Conservation (phyloP, 2,329 filamentous ascomycete genomes). For the Stachybotrys chartarum region DNA sequence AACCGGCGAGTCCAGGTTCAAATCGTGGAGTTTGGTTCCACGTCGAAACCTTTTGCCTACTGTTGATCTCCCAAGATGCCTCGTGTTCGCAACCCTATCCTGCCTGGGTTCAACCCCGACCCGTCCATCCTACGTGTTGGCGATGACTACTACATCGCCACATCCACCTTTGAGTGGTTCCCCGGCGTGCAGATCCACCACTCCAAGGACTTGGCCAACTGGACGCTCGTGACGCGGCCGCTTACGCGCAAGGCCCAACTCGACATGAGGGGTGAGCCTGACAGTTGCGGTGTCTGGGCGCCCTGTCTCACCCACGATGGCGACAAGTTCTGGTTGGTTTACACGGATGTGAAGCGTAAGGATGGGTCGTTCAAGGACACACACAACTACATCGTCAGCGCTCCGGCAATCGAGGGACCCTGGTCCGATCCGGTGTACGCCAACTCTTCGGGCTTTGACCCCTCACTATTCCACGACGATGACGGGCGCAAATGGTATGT, state of each 20-base stretch:
- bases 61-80: slow-evolving; percentile 28
- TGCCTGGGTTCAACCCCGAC: slow-evolving; percentile 50
- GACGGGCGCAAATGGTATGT: slow-evolving; percentile 45
- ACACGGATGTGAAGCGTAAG: slow-evolving; percentile 60
- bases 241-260: slow-evolving; percentile 42
- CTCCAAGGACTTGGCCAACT: slow-evolving; percentile 45
- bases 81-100: slow-evolving; percentile 43
- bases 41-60: no score
- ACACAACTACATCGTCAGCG: slow-evolving; percentile 55
- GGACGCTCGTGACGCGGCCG: slow-evolving; percentile 39
- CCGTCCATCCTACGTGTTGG: slow-evolving; percentile 46
- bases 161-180: slow-evolving; percentile 49
- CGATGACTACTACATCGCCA: slow-evolving; percentile 48
- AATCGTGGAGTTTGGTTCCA: not conserved
- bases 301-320: slow-evolving; percentile 57
- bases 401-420: slow-evolving; percentile 45
- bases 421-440: slow-evolving; percentile 55
- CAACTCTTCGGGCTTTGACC: slow-evolving; percentile 58
- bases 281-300: slow-evolving; percentile 57
- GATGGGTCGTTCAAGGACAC: slow-evolving; percentile 59
- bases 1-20: not conserved
- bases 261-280: slow-evolving; percentile 51
- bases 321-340: slow-evolving; percentile 54
- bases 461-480: slow-evolving; percentile 51
- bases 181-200: slow-evolving; percentile 49